Evolutionary conservation across 768 basidiomycete genomes (phyloP).

Genomic region (Termitomyces sp.): DNA sequence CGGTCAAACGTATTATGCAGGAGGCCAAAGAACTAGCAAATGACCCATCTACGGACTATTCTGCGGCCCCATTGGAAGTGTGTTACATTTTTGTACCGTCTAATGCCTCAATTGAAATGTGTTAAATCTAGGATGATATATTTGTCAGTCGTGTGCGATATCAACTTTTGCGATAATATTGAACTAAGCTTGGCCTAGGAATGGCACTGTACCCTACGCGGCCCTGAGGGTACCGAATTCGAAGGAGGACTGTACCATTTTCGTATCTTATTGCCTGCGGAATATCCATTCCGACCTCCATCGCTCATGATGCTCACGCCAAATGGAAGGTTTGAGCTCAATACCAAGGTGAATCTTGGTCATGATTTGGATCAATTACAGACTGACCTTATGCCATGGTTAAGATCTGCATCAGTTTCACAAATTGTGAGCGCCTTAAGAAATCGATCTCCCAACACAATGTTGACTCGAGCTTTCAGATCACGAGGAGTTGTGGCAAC

Average conservation of each 20-base stretch:
- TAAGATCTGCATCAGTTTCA: conserved; percentile 92
- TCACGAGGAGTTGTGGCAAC: conserved; percentile 97
- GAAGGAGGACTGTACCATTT: conserved; percentile 97
- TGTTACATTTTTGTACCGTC: conserved; percentile 8
- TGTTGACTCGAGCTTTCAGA: conserved; percentile 39
- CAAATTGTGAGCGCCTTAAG: conserved; percentile 59
- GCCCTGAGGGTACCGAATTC: conserved; percentile 84
- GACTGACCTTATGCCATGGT: conserved; percentile 3
- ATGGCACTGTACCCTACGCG: conserved; percentile 98
- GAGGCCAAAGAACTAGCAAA: conserved; percentile 87
- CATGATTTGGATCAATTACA: neutral
- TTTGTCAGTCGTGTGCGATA: conserved; percentile 57
- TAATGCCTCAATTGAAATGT: conserved; percentile 4
- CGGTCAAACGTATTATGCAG: conserved; percentile 96
- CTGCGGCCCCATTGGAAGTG: conserved; percentile 80
- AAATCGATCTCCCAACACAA: neutral
- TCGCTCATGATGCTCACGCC: conserved; percentile 96
- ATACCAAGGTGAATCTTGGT: conserved; percentile 69
- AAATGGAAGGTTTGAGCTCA: conserved; percentile 94
- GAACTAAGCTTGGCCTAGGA: conserved; percentile 38
- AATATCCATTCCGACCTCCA: conserved; percentile 96
- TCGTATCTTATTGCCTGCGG: conserved; percentile 83
- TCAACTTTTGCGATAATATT: conserved; percentile 9
- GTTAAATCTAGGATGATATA: conserved; percentile 66
- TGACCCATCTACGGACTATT: conserved; percentile 84